Conservation (phyloP, 768 basidiomycete genomes). For the Rhodotorula kratochvilovae region DNA sequence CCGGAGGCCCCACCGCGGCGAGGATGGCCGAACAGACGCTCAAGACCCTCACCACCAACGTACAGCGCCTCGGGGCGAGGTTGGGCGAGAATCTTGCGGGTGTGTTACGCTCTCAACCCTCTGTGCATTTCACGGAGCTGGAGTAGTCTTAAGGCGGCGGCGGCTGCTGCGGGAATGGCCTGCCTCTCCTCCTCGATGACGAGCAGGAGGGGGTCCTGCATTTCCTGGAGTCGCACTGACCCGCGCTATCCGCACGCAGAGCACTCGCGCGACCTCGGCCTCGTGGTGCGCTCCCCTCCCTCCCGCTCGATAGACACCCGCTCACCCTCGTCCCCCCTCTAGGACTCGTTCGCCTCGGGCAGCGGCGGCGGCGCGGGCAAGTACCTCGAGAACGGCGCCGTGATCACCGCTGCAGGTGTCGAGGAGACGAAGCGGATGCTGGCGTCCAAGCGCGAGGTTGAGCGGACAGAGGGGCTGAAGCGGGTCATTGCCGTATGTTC, state of each 20-base stretch:
- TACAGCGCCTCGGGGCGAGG: conserved; percentile 24
- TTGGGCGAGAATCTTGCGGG: conserved; percentile 38
- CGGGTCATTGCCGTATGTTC: conserved; percentile 78
- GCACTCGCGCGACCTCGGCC: conserved; percentile 37
- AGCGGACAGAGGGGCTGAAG: conserved; percentile 93
- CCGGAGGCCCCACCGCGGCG: too few species aligned
- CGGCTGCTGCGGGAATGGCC: neutral
- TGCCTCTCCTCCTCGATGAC: too few species aligned
- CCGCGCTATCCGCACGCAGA: conserved; percentile 1
- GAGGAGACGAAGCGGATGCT: conserved; percentile 80
- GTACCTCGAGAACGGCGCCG: conserved; percentile 43
- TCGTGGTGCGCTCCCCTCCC: conserved; percentile 19
- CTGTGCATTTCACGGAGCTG: neutral
- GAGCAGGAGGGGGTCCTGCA: too few species aligned
- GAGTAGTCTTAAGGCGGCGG: too few species aligned
- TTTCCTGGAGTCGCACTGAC: neutral
- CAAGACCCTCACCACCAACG: conserved; percentile 19
- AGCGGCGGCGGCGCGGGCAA: conserved; percentile 41
- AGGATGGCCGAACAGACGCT: conserved; percentile 34
- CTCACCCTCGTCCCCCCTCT: neutral
- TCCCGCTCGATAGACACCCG: neutral
- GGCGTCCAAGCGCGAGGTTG: conserved; percentile 79
- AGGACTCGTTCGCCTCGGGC: conserved; percentile 39
- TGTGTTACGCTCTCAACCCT: neutral
- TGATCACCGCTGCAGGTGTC: conserved; percentile 65